A percentile compares a stretch with the other conserved stretches of the same genome.
phyloP scores from a whole-genome alignment of 225 moss, liverwort and hornwort species.

The Straminergon stramineum region DNA sequence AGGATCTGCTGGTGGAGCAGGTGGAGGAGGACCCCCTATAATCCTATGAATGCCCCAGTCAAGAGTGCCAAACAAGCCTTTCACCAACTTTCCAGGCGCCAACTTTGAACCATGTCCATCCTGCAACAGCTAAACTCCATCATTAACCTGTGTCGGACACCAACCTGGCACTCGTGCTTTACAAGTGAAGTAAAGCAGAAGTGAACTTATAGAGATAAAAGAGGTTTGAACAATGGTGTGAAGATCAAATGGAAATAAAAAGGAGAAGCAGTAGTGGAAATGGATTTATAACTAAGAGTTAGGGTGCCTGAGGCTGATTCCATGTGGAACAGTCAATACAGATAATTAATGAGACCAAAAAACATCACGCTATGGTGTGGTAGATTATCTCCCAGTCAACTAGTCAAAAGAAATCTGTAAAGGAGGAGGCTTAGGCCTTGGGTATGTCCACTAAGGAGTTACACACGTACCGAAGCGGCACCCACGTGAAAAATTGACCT shows the following conservation, averaged over 20 bases:
- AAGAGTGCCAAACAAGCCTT: slow-evolving; percentile 35
- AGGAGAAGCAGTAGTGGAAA: not conserved
- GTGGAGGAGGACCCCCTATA: slow-evolving; percentile 74
- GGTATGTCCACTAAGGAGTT: not conserved
- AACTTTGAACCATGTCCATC: slow-evolving; percentile 64
- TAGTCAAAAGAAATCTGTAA: not conserved
- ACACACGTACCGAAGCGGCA: not conserved
- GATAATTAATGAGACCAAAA: not conserved
- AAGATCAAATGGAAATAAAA: not conserved
- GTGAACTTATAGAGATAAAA: not conserved
- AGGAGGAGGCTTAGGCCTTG: not conserved
- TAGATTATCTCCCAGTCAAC: not conserved
- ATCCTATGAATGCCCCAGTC: slow-evolving; percentile 75
- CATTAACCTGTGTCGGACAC: not conserved
- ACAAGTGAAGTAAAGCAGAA: not conserved
- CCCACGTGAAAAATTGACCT: not conserved
- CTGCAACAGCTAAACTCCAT: slow-evolving; percentile 32
- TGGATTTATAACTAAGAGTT: not conserved
- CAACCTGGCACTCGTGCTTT: not conserved
- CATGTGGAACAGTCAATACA: not conserved
- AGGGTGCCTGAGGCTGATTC: not conserved
- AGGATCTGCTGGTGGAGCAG: slow-evolving; percentile 30
- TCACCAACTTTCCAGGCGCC: slow-evolving; percentile 74
- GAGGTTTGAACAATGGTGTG: not conserved
- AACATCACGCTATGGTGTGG: not conserved